These are phyloP conservation scores for Candida sphagnicola DNA, from an alignment of 805 yeast genomes.

Conservation along the genomic window DNA sequence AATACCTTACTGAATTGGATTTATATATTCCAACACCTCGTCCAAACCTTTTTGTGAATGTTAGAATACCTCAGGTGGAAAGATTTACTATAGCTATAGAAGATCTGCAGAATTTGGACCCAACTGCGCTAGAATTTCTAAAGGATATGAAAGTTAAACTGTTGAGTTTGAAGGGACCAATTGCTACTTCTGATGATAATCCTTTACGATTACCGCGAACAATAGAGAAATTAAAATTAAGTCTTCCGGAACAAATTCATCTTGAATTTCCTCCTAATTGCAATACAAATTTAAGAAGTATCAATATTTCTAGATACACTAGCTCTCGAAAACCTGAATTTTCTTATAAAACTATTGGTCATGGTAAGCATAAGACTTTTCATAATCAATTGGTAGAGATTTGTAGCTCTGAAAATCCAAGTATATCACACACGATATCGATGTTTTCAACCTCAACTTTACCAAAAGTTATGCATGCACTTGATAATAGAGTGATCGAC, in stretches of 20 bases:
- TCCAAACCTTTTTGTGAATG: not conserved
- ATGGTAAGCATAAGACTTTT: not conserved
- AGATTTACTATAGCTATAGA: not conserved
- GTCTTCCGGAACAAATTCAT: not conserved
- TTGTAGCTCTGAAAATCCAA: too few relatives aligned
- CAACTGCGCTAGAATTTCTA: not conserved
- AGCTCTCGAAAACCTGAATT: not conserved
- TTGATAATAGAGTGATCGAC: not conserved
- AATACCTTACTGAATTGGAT: not conserved
- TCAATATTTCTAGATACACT: not conserved
- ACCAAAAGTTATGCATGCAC: not conserved
- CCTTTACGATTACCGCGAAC: not conserved
- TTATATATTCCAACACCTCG: not conserved
- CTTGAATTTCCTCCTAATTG: not conserved
- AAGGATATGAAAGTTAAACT: not conserved
- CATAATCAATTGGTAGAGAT: not conserved
- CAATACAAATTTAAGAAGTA: not conserved
- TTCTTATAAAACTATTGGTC: not conserved
- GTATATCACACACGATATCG: not conserved
- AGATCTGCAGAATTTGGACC: not conserved
- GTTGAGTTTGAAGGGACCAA: not conserved
- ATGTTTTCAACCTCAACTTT: not conserved
- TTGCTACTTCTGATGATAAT: not conserved
- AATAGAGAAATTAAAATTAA: not conserved
- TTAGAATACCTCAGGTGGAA: not conserved